Evolutionary conservation across 345 rosid genomes (phyloP), one percentile per base, ranked within the genome.

Genomic region (Eucalyptus sideroxylon): DNA sequence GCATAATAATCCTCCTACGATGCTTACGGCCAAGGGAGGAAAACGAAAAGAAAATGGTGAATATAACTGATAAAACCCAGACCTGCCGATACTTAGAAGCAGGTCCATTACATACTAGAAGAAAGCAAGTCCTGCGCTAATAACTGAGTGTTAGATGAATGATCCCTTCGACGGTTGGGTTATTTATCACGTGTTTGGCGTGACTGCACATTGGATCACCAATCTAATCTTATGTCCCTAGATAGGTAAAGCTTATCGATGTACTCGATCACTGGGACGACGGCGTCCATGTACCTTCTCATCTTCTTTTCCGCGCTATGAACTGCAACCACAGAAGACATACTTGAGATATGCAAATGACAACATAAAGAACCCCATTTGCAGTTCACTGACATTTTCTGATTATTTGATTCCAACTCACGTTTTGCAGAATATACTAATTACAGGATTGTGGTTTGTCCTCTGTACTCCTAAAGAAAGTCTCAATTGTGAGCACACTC

Each of bases 181-280:
- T 72, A 26, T 72, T 11, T 24, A 37, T 72, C 83, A 72, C 8
- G 45, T 37, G 83, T 6, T 72, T 37, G 83, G 27, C 45, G 15
- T 72, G 26, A 9, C 21, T 2, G 83, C 83, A 72, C 27, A 2
- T 11, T 72, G 40, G 50, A 24, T 85, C 69, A 88, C 89, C 89
- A 90, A 87, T 90, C 89, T 47, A 90, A 77, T 67, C 44, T 85
- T 9, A 90, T 90, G n/a, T 88, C 69, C 89, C 91, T 88, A 19
- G 87, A 88, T 15, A 50, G 40, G 86, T 88, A 90, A 51, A 90
- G 65, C 45, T 90, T 67, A n/a, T 90, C 91, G 7, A 90, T 67
- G 89, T 90, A 51, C 88, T 90, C 65, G 4, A 88, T 85, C 7
- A 83, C 85, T 21, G 89, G 91, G 51, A 51, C 45, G 3, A 27